Evolutionary conservation across 1,284 basidiomycete species (phyloP), one percentile per base, ranked within the genome.

Genomic region (Naganishia sp.): DNA sequence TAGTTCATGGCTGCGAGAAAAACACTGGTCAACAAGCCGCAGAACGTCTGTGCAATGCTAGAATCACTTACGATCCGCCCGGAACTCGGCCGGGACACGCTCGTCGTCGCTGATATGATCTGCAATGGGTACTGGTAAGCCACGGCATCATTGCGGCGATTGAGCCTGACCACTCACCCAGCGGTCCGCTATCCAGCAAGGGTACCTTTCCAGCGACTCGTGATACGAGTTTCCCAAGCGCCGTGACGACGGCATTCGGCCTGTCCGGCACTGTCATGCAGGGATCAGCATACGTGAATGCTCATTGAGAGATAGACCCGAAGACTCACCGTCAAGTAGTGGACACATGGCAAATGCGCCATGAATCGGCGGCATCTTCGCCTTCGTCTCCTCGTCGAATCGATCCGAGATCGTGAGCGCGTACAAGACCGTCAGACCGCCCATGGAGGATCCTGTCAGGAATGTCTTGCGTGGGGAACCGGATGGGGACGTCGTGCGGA

Each of bases 21-120:
- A 28, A 28, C 28, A 28, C 28, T 36, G 71, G 71, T 16, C 67
- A 68, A 48, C 75, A 66, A 3, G 48, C 59, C 61, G 57, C 31
- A n/a, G 18, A 28, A n/a, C 7, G 36, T 49, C 21, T n/a, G 45
- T 60, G 33, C 13, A 13, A 9, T n/a, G 3, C n/a, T 7, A 5
- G 18, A 56, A 46, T 4, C 28, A 72, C 77, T 72, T 67, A 80
- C 79, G 75, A 67, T 78, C 78, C 15, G 74, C 65, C 54, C 75
- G 75, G 64, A 79, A 79, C 53, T 80, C 79, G 43, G 76, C 79
- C 68, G 79, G 78, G 5, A 83, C 81, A 7, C 80, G 71, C 0
- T 81, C 81, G 73, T 84, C 83, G 69, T 82, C 81, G 10, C 79
- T 81, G 15, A 82, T 79, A 52, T 82, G 82, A 48, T 82, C 81